These are phyloP conservation scores for Aspergillus biplanus DNA, from an alignment of 495 filamentous ascomycete genomes.

Conservation along the genomic window DNA sequence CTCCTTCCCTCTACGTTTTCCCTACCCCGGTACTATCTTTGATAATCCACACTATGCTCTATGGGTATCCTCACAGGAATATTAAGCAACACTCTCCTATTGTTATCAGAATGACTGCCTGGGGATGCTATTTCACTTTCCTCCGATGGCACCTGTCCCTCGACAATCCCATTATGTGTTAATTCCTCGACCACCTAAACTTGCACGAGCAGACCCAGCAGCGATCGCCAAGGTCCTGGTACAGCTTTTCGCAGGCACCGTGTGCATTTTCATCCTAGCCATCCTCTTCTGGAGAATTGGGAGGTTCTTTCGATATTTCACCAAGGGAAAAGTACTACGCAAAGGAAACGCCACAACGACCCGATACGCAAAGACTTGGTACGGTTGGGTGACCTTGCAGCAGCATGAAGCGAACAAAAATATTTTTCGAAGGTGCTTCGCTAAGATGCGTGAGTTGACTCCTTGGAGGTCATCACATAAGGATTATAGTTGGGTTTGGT, in stretches of 20 bases:
- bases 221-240: slow-evolving; percentile 29
- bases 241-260: slow-evolving; percentile 43
- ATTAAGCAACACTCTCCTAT: slow-evolving; percentile 18
- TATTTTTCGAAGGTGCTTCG: slow-evolving; percentile 25
- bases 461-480: slow-evolving; percentile 41
- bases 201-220: slow-evolving; percentile 21
- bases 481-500: slow-evolving; percentile 48
- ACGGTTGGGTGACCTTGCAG: slow-evolving; percentile 46
- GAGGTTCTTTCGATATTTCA: slow-evolving; percentile 41
- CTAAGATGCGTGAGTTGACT: slow-evolving; percentile 29
- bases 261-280: slow-evolving; percentile 42
- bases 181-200: slow-evolving; percentile 29
- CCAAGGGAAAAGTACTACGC: slow-evolving; percentile 35
- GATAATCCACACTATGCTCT: background rate
- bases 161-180: slow-evolving; percentile 35
- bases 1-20: slow-evolving; percentile 5
- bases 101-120: slow-evolving; percentile 29
- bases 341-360: slow-evolving; percentile 34
- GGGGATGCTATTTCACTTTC: slow-evolving; percentile 10
- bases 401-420: slow-evolving; percentile 39
- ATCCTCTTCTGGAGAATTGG: slow-evolving; percentile 50
- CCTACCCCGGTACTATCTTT: background rate
- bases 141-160: slow-evolving; percentile 40
- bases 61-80: slow-evolving; percentile 2
- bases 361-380: slow-evolving; percentile 51